Conservation (phyloP, 306 rosid genomes). For the Cicer chorassanicum region DNA sequence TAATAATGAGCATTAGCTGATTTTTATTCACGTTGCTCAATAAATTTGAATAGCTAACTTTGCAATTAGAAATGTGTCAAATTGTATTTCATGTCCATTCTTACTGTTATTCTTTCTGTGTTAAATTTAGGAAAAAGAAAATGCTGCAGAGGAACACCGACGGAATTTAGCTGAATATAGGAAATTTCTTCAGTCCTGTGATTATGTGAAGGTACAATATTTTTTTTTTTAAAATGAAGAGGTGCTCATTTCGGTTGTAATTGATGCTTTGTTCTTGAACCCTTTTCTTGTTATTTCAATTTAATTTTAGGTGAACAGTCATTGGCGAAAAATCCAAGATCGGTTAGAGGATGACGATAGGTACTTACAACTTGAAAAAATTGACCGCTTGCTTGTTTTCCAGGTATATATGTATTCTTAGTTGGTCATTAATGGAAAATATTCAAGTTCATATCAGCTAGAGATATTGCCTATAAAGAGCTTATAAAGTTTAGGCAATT, state of each 20-base stretch:
- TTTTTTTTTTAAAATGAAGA: constrained; percentile 20
- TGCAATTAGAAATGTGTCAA: not conserved
- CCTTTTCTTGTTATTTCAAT: constrained; percentile 10
- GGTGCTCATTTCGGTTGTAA: constrained; percentile 37
- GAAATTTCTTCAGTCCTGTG: constrained; percentile 83
- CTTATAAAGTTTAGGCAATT: constrained; percentile 1
- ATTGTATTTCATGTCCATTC: constrained; percentile 24
- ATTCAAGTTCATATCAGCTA: not conserved
- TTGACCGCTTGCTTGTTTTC: constrained; percentile 89
- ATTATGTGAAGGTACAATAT: constrained; percentile 74
- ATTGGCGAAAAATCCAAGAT: constrained; percentile 96
- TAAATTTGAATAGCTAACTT: constrained; percentile 2
- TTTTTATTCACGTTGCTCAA: constrained; percentile 12
- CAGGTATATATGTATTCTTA: constrained; percentile 62
- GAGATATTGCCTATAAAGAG: constrained; percentile 5
- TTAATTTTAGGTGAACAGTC: constrained; percentile 74
- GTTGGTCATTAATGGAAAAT: constrained; percentile 25
- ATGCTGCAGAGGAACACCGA: constrained; percentile 84
- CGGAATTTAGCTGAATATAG: constrained; percentile 72
- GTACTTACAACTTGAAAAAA: constrained; percentile 84
- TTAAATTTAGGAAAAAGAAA: constrained; percentile 81
- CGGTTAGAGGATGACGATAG: constrained; percentile 98
- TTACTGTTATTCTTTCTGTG: constrained; percentile 26
- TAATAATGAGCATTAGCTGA: constrained; percentile 17
- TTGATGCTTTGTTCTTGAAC: constrained; percentile 35